Evolutionary conservation across 2,329 filamentous ascomycete genomes (phyloP).

Genomic region (Calonectria henricotiae): DNA sequence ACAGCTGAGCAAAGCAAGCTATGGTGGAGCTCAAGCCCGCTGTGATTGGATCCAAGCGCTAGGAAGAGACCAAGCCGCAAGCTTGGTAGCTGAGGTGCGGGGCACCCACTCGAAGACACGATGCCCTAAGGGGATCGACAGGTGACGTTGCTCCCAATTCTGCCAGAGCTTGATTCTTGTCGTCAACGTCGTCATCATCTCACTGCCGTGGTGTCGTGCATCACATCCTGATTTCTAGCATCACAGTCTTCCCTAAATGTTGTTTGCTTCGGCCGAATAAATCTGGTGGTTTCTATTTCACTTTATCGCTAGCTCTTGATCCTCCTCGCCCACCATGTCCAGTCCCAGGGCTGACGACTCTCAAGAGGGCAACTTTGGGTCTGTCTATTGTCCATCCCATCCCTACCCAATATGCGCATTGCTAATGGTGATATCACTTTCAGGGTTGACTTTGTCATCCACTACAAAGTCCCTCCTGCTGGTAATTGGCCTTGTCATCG

Average conservation of each 20-base stretch:
- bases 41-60: constrained; percentile 12
- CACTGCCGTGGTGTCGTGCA: constrained; percentile 40
- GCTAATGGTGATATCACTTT: constrained; percentile 34
- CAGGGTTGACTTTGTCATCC: constrained; percentile 91
- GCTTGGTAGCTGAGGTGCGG: constrained; percentile 29
- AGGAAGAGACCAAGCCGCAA: constrained; percentile 17
- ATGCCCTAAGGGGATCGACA: constrained; percentile 36
- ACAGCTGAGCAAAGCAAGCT: constrained; percentile 35
- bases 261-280: not conserved
- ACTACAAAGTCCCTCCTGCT: constrained; percentile 80
- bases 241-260: not conserved
- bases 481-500: constrained; percentile 64
- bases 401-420: not conserved
- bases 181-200: constrained; percentile 28
- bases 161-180: constrained; percentile 50
- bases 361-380: constrained; percentile 62
- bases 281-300: not conserved
- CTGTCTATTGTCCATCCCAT: constrained; percentile 36
- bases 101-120: constrained; percentile 25
- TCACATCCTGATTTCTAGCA: constrained; percentile 39
- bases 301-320: too few relatives aligned
- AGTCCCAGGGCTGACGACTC: constrained; percentile 52
- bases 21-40: constrained; percentile 8
- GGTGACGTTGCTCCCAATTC: constrained; percentile 47
- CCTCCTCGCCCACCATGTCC: constrained; percentile 53